Percentiles rank a stretch among this genome's conserved stretches.
phyloP scores from a whole-genome alignment of 164 flowering plant genomes.

The Saururus chinensis region DNA sequence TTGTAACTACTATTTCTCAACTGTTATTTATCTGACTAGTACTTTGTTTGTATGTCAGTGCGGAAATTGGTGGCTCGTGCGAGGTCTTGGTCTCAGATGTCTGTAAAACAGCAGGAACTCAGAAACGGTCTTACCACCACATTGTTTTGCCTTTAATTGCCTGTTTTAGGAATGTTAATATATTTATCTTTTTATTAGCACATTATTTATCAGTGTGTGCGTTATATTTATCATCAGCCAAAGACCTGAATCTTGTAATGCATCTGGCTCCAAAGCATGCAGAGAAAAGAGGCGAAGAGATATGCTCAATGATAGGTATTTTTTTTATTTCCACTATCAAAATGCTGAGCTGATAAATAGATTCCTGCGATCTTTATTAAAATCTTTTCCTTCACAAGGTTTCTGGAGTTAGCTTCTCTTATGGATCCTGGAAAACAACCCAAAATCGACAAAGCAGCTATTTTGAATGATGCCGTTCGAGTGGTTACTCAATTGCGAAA shows the following conservation, averaged over 20 bases:
- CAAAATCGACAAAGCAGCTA: slow-evolving; percentile 77
- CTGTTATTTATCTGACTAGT: not conserved
- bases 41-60: not conserved
- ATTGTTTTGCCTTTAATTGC: not conserved
- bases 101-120: not conserved
- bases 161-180: slow-evolving; percentile 2
- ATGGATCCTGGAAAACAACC: slow-evolving; percentile 88
- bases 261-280: slow-evolving; percentile 66
- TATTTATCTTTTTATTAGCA: not conserved
- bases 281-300: slow-evolving; percentile 71
- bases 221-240: slow-evolving; percentile 16
- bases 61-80: not conserved
- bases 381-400: slow-evolving; percentile 30
- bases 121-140: not conserved
- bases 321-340: not conserved
- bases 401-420: slow-evolving; percentile 67
- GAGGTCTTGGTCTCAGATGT: not conserved
- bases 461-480: slow-evolving; percentile 78
- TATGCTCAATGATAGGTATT: slow-evolving; percentile 59
- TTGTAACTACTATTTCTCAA: no score
- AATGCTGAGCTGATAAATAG: no score
- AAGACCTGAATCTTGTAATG: slow-evolving; percentile 31
- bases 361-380: not conserved
- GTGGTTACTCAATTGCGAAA: slow-evolving; percentile 67
- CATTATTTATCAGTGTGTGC: no score